Evolutionary conservation across 164 flowering plant genomes (phyloP).

Genomic region (Vitis amurensis): DNA sequence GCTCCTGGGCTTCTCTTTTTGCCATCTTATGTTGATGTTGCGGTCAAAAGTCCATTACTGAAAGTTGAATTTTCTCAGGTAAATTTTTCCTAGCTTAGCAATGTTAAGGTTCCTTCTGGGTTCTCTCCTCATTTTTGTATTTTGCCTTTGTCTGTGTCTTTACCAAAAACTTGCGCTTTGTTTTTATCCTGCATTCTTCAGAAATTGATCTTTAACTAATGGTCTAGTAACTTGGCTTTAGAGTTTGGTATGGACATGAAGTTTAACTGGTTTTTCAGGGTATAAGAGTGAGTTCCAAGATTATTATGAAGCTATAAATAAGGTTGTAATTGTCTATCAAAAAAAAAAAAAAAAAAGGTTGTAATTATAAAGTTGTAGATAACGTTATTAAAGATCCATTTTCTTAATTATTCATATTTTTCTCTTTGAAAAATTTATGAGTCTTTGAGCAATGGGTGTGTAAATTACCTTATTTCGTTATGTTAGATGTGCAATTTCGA

Average conservation of each 20-base stretch:
- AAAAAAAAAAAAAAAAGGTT: too few relatives aligned
- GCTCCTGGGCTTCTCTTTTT: slow-evolving; percentile 70
- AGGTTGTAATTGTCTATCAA: too few relatives aligned
- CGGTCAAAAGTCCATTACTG: slow-evolving; percentile 71
- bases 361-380: too few relatives aligned
- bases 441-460: background rate
- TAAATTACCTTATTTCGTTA: background rate
- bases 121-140: background rate
- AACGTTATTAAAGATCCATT: too few relatives aligned
- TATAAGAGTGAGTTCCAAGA: background rate
- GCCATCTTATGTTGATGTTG: slow-evolving; percentile 74
- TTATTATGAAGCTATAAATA: slow-evolving; percentile 1
- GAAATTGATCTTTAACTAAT: background rate
- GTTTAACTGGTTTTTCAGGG: background rate
- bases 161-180: background rate
- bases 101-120: background rate
- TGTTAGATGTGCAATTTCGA: background rate
- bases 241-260: background rate
- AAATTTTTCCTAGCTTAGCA: slow-evolving; percentile 1
- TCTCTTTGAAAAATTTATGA: background rate
- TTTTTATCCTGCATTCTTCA: background rate
- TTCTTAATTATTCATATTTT: background rate
- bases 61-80: slow-evolving; percentile 90
- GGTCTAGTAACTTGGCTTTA: background rate
- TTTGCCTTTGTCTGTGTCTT: background rate